A percentile compares a stretch with the other conserved stretches of the same genome.
phyloP scores from a whole-genome alignment of 352 stramenopile species.

The Globisporangium viniferum region DNA sequence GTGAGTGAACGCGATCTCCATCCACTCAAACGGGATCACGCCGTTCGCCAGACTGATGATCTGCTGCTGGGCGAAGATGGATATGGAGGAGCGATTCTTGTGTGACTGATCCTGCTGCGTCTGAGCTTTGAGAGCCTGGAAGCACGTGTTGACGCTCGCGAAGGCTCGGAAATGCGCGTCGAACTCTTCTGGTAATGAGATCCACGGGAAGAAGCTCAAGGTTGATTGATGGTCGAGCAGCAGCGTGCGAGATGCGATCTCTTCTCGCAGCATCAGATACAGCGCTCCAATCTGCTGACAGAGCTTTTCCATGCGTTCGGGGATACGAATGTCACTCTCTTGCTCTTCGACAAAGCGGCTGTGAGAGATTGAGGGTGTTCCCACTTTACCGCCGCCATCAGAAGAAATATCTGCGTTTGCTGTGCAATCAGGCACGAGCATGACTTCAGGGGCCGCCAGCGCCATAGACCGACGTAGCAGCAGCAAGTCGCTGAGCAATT shows the following conservation, averaged over 20 bases:
- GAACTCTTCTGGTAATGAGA: constrained; percentile 10
- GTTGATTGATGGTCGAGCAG: neutral
- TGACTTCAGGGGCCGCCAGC: constrained; percentile 13
- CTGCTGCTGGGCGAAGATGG: constrained; percentile 12
- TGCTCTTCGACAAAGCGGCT: neutral
- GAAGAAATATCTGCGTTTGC: neutral
- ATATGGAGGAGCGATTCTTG: neutral
- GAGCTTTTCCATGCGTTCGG: neutral
- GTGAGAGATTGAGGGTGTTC: neutral
- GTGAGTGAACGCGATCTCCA: constrained; percentile 13
- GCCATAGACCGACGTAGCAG: constrained; percentile 16
- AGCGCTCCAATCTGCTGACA: constrained; percentile 6
- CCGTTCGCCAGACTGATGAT: constrained; percentile 15
- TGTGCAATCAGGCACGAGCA: neutral
- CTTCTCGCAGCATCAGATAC: constrained; percentile 9
- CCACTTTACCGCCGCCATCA: neutral
- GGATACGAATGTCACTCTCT: neutral
- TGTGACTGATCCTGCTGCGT: neutral
- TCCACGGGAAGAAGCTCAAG: constrained; percentile 13
- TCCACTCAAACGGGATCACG: constrained; percentile 16
- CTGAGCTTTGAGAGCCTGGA: constrained; percentile 6
- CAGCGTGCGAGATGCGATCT: neutral
- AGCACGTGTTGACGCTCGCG: neutral
- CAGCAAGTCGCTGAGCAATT: constrained; percentile 28
- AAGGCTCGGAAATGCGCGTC: constrained; percentile 11